Evolutionary conservation across 352 stramenopile genomes (phyloP).

Genomic region (Pythium angustatum): DNA sequence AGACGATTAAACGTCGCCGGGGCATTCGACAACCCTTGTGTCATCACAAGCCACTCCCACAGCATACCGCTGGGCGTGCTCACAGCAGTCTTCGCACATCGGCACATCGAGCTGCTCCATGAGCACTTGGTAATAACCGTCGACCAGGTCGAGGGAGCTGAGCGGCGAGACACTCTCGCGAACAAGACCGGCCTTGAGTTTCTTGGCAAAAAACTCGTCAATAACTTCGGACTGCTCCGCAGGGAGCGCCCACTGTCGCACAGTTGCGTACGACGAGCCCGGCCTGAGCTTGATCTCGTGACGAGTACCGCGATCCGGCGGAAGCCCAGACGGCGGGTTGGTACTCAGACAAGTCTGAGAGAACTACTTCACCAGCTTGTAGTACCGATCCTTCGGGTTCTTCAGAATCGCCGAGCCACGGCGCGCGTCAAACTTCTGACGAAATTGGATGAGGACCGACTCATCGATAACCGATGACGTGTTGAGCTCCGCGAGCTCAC

Average conservation of each 20-base stretch:
- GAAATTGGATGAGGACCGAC: conserved; percentile 4
- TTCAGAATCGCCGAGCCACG: conserved; percentile 17
- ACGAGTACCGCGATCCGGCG: conserved; percentile 15
- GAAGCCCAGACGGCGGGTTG: neutral
- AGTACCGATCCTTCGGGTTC: conserved; percentile 23
- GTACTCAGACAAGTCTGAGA: conserved; percentile 3
- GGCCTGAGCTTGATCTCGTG: conserved; percentile 31
- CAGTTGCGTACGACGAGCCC: conserved; percentile 7
- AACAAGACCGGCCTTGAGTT: conserved; percentile 16
- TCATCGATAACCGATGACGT: neutral
- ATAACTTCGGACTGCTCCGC: conserved; percentile 20
- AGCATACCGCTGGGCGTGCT: conserved; percentile 29
- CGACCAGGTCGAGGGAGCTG: conserved; percentile 11
- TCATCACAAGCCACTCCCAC: conserved; percentile 34
- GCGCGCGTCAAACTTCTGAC: conserved; percentile 7
- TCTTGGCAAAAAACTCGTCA: conserved; percentile 30
- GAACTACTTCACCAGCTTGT: conserved; percentile 1
- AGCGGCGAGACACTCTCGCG: conserved; percentile 24
- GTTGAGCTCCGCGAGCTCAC: conserved; percentile 4
- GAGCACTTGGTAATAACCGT: conserved; percentile 15
- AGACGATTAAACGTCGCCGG: conserved; percentile 41
- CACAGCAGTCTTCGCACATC: conserved; percentile 4
- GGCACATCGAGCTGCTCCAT: conserved; percentile 12
- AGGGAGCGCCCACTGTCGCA: conserved; percentile 27
- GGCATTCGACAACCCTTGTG: conserved; percentile 29